These are phyloP conservation scores for Fusarium sp. DNA, from an alignment of 2,329 filamentous ascomycete species.

Conservation along the genomic window DNA sequence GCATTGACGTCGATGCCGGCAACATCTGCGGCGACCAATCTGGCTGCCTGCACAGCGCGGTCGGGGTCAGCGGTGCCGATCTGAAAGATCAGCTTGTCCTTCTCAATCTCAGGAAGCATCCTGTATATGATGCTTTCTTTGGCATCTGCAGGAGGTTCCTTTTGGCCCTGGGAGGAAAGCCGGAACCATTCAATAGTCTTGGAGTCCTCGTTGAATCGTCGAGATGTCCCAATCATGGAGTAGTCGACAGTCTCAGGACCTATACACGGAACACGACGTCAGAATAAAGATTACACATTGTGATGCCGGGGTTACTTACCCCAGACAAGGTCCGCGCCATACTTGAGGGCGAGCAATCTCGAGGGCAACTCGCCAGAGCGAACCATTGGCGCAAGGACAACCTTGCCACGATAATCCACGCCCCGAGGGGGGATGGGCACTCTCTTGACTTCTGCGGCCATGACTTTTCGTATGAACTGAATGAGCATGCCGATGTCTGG, in stretches of 20 bases:
- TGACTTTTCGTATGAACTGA: conserved; percentile 60
- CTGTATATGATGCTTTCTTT: conserved; percentile 83
- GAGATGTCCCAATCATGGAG: conserved; percentile 87
- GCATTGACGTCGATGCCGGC: conserved; percentile 97
- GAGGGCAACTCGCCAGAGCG: conserved; percentile 96
- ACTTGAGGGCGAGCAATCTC: conserved; percentile 88
- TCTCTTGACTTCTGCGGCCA: conserved; percentile 70
- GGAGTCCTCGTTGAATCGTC: conserved; percentile 80
- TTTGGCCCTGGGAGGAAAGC: conserved; percentile 76
- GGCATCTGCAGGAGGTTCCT: conserved; percentile 64
- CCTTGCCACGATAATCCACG: conserved; percentile 92
- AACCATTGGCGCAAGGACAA: conserved; percentile 98
- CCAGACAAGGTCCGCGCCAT: conserved; percentile 98
- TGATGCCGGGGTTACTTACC: conserved; percentile 62
- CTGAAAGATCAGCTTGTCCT: conserved; percentile 85
- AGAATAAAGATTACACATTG: background rate
- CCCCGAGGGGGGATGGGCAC: conserved; percentile 89
- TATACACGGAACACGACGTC: conserved; percentile 46
- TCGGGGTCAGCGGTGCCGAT: conserved; percentile 89
- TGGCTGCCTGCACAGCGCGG: conserved; percentile 85
- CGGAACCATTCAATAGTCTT: conserved; percentile 89
- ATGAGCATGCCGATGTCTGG: conserved; percentile 47
- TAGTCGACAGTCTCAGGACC: conserved; percentile 95
- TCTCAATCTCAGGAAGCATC: conserved; percentile 82
- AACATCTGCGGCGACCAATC: conserved; percentile 87